Evolutionary conservation across 2,329 filamentous ascomycete genomes (phyloP).

Genomic region (Hirsutella thompsonii): DNA sequence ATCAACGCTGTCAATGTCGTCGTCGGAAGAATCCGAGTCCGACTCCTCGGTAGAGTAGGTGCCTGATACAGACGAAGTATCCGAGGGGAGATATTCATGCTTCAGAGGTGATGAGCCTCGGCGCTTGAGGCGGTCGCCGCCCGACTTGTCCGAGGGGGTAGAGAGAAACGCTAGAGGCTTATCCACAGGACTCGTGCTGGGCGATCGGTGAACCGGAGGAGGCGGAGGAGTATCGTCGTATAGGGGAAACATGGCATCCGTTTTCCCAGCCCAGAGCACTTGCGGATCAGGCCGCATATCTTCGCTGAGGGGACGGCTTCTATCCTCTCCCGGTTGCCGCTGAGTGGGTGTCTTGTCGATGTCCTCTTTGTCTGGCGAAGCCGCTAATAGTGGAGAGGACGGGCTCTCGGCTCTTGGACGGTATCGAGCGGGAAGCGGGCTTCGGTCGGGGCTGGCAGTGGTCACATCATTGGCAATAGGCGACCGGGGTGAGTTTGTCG

Average conservation of each 20-base stretch:
- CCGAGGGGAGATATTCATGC: constrained; percentile 89
- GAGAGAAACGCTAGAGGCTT: constrained; percentile 10
- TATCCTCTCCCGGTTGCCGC: constrained; percentile 14
- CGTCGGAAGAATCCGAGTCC: constrained; percentile 32
- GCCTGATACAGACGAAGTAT: constrained; percentile 45
- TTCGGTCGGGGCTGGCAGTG: constrained; percentile 10
- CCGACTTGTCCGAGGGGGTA: constrained; percentile 25
- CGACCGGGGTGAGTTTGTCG: constrained; percentile 11
- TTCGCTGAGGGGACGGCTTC: constrained; percentile 20
- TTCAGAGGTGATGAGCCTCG: constrained; percentile 87
- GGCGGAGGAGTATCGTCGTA: constrained; percentile 25
- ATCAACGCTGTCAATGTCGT: constrained; percentile 47
- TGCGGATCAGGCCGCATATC: constrained; percentile 23
- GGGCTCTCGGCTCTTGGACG: constrained; percentile 8
- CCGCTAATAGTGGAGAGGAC: not conserved
- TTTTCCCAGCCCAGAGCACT: constrained; percentile 10
- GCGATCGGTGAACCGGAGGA: constrained; percentile 38
- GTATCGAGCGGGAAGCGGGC: constrained; percentile 13
- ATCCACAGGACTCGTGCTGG: constrained; percentile 20
- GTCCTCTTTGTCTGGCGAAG: not conserved
- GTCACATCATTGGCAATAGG: constrained; percentile 7
- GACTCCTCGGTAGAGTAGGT: constrained; percentile 37
- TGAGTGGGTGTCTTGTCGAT: constrained; percentile 7
- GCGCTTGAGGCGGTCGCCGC: constrained; percentile 40
- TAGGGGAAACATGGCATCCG: not conserved